Percentiles rank a stretch among this genome's conserved stretches.
These are phyloP conservation scores for Saturnispora diversa DNA, from an alignment of 805 yeast species.

Conservation along the genomic window DNA sequence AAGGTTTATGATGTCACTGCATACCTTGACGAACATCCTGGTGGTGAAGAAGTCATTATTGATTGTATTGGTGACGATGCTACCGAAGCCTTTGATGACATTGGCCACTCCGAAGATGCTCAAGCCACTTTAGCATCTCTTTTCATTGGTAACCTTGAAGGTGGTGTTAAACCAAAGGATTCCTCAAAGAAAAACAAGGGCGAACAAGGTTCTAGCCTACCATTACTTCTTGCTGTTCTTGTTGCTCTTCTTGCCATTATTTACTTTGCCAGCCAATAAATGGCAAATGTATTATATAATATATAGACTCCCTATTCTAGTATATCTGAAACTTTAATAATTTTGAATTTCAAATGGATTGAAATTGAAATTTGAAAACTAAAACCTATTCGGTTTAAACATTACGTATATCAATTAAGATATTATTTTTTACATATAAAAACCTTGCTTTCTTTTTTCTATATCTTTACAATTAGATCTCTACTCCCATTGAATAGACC, in stretches of 20 bases:
- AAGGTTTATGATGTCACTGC: slow-evolving; percentile 69
- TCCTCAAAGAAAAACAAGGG: slow-evolving; percentile 16
- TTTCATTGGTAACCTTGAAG: slow-evolving; percentile 70
- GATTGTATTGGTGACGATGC: slow-evolving; percentile 78
- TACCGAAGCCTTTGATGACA: slow-evolving; percentile 68
- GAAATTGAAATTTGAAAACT: too few species aligned
- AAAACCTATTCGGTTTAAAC: too few species aligned
- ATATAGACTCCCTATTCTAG: too few species aligned
- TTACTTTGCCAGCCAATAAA: slow-evolving; percentile 29
- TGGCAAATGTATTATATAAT: slow-evolving; percentile 6
- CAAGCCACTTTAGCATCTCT: slow-evolving; percentile 62
- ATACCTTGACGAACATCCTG: slow-evolving; percentile 73
- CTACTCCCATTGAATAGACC: too few species aligned
- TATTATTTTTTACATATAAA: too few species aligned
- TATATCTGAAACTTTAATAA: too few species aligned
- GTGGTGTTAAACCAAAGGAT: slow-evolving; percentile 35
- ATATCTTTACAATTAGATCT: too few species aligned
- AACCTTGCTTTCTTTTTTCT: too few species aligned
- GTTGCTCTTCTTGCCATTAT: slow-evolving; percentile 37
- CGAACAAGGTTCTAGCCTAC: slow-evolving; percentile 25
- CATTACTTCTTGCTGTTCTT: slow-evolving; percentile 30
- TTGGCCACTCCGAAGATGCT: slow-evolving; percentile 98
- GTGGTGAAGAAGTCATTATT: slow-evolving; percentile 60
- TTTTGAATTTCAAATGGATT: too few species aligned
- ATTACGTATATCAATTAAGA: too few species aligned